Conservation (phyloP, 208 protist species). For the Novymonas esmeraldas region DNA sequence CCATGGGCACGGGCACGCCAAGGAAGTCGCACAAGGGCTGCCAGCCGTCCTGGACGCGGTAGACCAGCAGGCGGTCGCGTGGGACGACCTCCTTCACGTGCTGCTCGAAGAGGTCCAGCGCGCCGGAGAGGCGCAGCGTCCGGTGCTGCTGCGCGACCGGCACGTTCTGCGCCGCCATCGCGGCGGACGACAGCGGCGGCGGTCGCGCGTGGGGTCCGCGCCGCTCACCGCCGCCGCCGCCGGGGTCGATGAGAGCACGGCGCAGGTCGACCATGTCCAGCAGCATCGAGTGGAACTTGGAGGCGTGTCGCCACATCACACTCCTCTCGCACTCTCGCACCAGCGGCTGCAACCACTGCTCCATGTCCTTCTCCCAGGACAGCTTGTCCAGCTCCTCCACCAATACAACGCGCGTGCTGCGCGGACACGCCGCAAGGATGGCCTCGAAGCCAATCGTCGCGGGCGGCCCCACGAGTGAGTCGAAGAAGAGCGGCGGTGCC, state of each 20-base stretch:
- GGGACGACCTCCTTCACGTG: conserved; percentile 76
- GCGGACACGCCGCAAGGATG: conserved; percentile 72
- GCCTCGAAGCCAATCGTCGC: conserved; percentile 80
- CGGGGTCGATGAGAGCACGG: conserved; percentile 25
- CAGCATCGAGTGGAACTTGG: conserved; percentile 56
- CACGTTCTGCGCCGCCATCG: conserved; percentile 31
- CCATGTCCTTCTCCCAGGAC: conserved; percentile 67
- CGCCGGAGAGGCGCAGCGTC: conserved; percentile 37
- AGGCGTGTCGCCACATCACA: conserved; percentile 14
- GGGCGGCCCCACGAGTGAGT: conserved; percentile 79
- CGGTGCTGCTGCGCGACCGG: conserved; percentile 26
- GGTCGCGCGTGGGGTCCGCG: conserved; percentile 8
- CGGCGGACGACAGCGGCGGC: conserved; percentile 13
- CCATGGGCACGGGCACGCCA: conserved; percentile 38
- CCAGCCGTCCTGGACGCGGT: conserved; percentile 78
- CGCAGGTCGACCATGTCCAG: conserved; percentile 60
- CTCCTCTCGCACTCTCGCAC: conserved; percentile 41
- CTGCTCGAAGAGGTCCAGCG: conserved; percentile 77
- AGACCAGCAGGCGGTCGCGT: conserved; percentile 79
- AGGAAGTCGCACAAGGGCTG: conserved; percentile 78
- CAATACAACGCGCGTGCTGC: conserved; percentile 77
- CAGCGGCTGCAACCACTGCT: conserved; percentile 46
- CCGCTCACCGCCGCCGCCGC: too few species aligned
- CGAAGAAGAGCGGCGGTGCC: conserved; percentile 35
- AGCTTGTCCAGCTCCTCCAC: conserved; percentile 85